Evolutionary conservation across 768 basidiomycete species (phyloP), one percentile per base, ranked within the genome.

Genomic region (Tephrocybe sp.): DNA sequence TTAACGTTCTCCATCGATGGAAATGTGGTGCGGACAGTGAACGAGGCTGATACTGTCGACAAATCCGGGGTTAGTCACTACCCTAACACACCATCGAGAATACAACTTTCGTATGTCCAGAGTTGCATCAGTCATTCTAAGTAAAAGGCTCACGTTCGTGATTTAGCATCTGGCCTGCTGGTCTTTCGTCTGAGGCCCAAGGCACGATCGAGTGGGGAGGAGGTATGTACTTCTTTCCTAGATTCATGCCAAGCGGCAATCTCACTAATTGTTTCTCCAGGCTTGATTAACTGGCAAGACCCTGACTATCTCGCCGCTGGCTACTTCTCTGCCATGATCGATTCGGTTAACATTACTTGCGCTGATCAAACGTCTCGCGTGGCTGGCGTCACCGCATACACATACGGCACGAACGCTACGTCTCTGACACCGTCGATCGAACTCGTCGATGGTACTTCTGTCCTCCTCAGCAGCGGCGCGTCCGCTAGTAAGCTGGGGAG

Each of bases 141-240:
- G n/a, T 44, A 5, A 16, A 37, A 37, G 12, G 6, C 22, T 48
- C 13, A 55, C 16, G 19, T 43, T 15, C 4, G 3, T 24, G 11
- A n/a, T 15, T 8, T 49, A 77, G 86, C 53, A 57, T 93, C 45
- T 93, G 91, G 90, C 86, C 90, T n/a, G 86, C 87, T 5, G 92
- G 91, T 26, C 84, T 89, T 60, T 49, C 72, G 31, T 60, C 74
- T 8, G 75, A 73, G 27, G 72, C 89, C 7, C 67, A 71, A 41
- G 92, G 92, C 21, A 92, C 87, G 7, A 68, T 95, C 27, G 58
- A 79, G 47, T 95, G 92, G 91, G 77, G 83, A 13, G 89, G 88
- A 53, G 91, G 83, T 68, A 41, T 44, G 58, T 47, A 35, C 27
- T 26, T 25, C 18, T 11, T n/a, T n/a, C 34, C 5, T 34, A 32